Percentiles rank a stretch among this genome's conserved stretches.
phyloP scores from a whole-genome alignment of 148 eudicot species.

The Rhododendron mucronatum region DNA sequence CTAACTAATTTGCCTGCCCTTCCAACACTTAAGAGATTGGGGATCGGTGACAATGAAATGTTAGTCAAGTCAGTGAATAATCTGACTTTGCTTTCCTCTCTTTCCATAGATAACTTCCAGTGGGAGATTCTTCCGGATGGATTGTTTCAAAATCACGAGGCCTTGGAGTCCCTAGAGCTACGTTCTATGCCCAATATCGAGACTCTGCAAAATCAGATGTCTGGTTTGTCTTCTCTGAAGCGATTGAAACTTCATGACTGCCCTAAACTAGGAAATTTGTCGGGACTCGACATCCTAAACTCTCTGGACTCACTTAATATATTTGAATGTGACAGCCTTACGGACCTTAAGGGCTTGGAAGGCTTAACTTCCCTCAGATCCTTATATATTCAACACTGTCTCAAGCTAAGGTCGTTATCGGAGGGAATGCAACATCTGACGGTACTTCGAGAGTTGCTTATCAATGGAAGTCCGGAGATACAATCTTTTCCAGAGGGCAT shows the following conservation, averaged over 20 bases:
- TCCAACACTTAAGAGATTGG: background rate
- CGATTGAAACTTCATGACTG: accelerated
- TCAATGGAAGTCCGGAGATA: background rate
- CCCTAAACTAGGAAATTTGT: background rate
- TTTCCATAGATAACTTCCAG: accelerated
- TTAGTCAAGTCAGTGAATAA: background rate
- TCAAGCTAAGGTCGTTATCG: no score
- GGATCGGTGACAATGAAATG: background rate
- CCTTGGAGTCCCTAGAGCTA: background rate
- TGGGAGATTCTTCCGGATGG: background rate
- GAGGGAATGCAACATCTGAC: no score
- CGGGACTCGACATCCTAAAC: background rate
- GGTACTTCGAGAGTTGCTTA: background rate
- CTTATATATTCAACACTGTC: no score
- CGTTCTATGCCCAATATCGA: accelerated
- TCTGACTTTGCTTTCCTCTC: background rate
- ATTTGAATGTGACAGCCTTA: background rate
- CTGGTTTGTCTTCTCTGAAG: background rate
- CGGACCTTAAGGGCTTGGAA: background rate
- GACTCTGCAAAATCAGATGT: background rate
- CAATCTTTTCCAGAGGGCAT: background rate
- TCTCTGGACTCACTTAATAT: background rate
- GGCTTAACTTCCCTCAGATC: background rate
- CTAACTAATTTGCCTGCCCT: background rate
- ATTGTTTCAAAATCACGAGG: background rate